A percentile compares a stretch with the other conserved stretches of the same genome.
Conservation (phyloP, 2,329 filamentous ascomycete genomes). For the Stagonosporopsis cucurbitacearum region DNA sequence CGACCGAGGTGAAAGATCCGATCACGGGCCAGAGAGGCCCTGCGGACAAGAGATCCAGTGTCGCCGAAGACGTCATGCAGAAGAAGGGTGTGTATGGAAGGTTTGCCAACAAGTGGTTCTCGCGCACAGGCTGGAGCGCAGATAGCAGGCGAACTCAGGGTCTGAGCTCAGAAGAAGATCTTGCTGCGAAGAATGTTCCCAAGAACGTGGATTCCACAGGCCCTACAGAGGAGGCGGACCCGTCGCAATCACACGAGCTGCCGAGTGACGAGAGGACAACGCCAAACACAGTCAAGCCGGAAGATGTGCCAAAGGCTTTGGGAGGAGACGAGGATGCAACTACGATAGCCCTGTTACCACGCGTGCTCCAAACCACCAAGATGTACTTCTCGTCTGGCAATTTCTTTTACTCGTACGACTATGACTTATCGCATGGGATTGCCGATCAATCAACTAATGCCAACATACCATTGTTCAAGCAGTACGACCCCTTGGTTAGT, state of each 20-base stretch:
- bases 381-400: conserved; percentile 82
- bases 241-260: conserved; percentile 29
- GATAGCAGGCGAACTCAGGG: conserved; percentile 74
- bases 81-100: conserved; percentile 83
- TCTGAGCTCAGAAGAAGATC: conserved; percentile 62
- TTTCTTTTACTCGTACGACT: conserved; percentile 95
- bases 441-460: conserved; percentile 50
- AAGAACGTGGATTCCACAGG: conserved; percentile 43
- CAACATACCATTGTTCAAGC: conserved; percentile 69
- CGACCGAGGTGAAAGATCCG: conserved; percentile 42
- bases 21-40: conserved; percentile 36
- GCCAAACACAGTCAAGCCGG: conserved; percentile 38
- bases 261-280: conserved; percentile 17
- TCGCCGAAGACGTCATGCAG: conserved; percentile 88
- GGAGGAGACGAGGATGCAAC: conserved; percentile 42
- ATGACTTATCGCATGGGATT: conserved; percentile 80
- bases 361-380: conserved; percentile 81
- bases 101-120: conserved; percentile 93
- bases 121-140: conserved; percentile 78
- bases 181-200: conserved; percentile 44
- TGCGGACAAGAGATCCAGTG: conserved; percentile 55
- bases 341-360: conserved; percentile 68
- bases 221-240: conserved; percentile 32
- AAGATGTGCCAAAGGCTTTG: conserved; percentile 46
- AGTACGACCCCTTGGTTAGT: conserved; percentile 71